Conservation (phyloP, 2,329 filamentous ascomycete species). For the Periglandula ipomoeae region DNA sequence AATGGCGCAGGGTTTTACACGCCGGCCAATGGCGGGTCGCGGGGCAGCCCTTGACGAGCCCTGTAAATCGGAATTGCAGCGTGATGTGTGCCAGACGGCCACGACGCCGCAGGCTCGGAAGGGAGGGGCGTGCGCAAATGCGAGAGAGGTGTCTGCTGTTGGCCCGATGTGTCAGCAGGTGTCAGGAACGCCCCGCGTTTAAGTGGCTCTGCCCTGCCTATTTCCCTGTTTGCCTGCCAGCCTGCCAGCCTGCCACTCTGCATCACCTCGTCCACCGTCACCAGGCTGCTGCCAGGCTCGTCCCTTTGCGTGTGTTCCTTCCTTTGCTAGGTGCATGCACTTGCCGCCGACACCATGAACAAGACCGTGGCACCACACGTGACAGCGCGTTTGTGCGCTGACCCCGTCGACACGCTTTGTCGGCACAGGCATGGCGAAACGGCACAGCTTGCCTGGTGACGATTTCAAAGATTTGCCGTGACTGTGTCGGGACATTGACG, state of each 20-base stretch:
- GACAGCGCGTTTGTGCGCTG: conserved; percentile 15
- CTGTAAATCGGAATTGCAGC: conserved; percentile 24
- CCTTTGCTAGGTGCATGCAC: background rate
- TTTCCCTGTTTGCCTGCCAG: background rate
- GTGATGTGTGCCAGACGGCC: conserved; percentile 14
- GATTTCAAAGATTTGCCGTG: too few species aligned
- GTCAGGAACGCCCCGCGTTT: conserved; percentile 29
- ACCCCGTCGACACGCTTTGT: conserved; percentile 1
- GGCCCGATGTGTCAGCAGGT: conserved; percentile 8
- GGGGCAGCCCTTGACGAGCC: conserved; percentile 21
- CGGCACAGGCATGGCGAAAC: background rate
- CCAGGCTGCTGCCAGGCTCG: background rate
- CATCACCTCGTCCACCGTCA: background rate
- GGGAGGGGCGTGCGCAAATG: conserved; percentile 4
- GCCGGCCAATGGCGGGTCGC: conserved; percentile 16
- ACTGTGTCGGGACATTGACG: too few species aligned
- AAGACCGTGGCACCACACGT: conserved; percentile 12
- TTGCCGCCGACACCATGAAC: background rate
- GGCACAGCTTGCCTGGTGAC: too few species aligned
- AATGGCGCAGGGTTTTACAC: conserved; percentile 11
- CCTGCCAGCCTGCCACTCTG: background rate
- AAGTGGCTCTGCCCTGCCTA: conserved; percentile 15
- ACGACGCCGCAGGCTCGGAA: conserved; percentile 8
- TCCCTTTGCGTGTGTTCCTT: background rate
- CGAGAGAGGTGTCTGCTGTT: background rate